Evolutionary conservation across 371 early-diverging fungal species (phyloP).

Genomic region (Globomyces sp.): DNA sequence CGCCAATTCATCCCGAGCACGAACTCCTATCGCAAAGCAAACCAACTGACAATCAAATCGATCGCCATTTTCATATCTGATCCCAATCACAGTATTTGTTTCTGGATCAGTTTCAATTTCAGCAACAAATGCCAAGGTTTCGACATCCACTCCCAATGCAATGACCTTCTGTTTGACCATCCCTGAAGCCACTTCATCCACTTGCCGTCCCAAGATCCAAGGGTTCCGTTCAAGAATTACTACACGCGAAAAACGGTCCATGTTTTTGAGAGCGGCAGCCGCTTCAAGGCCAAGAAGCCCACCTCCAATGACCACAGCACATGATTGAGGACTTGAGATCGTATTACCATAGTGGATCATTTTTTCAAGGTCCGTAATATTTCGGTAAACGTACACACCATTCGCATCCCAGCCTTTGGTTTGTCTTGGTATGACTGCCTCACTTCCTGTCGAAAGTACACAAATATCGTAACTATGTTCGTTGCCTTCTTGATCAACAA

Average conservation of each 20-base stretch:
- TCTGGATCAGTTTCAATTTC: conserved; percentile 7
- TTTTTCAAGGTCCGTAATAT: conserved; percentile 54
- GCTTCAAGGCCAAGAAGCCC: conserved; percentile 69
- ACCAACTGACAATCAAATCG: conserved; percentile 50
- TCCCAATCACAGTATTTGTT: not conserved
- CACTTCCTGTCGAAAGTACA: conserved; percentile 64
- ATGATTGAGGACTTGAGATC: conserved; percentile 26
- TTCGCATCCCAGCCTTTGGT: conserved; percentile 26
- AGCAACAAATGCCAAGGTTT: conserved; percentile 26
- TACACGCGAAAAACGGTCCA: conserved; percentile 54
- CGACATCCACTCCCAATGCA: conserved; percentile 50
- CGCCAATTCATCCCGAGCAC: conserved; percentile 58
- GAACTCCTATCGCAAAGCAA: conserved; percentile 60
- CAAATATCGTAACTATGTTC: conserved; percentile 50
- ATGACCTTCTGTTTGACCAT: conserved; percentile 54
- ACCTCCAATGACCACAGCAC: conserved; percentile 60
- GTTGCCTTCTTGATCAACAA: conserved; percentile 35
- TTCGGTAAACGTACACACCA: conserved; percentile 67
- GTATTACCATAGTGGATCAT: conserved; percentile 50
- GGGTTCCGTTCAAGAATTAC: conserved; percentile 49
- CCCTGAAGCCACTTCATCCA: conserved; percentile 54
- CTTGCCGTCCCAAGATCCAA: conserved; percentile 57
- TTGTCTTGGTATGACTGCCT: conserved; percentile 56
- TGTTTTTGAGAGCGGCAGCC: conserved; percentile 60
- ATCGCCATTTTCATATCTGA: conserved; percentile 15